phyloP scores from a whole-genome alignment of 768 basidiomycete species.

The Lentinula sp. region DNA sequence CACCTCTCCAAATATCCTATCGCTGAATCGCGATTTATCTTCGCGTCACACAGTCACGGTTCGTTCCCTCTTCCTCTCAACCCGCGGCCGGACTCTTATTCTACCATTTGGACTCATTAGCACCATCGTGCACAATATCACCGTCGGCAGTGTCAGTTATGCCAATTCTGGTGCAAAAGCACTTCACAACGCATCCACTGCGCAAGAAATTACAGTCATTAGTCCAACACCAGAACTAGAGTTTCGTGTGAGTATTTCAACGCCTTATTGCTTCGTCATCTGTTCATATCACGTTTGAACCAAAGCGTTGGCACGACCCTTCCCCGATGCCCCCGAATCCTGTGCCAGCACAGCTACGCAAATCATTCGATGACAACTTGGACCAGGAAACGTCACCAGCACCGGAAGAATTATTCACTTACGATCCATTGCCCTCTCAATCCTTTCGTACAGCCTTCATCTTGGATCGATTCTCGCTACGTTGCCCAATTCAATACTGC shows the following conservation, averaged over 20 bases:
- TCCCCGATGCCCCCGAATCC: constrained; percentile 44
- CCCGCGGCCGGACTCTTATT: constrained; percentile 3
- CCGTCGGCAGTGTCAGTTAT: constrained; percentile 76
- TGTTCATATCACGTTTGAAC: neutral
- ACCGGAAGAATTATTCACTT: constrained; percentile 31
- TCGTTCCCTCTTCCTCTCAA: constrained; percentile 3
- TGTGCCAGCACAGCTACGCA: neutral
- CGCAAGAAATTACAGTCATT: constrained; percentile 74
- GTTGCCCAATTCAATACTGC: constrained; percentile 64
- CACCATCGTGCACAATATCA: constrained; percentile 67
- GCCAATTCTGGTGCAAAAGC: constrained; percentile 71
- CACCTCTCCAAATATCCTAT: neutral
- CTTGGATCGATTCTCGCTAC: constrained; percentile 66
- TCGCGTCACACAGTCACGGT: constrained; percentile 19
- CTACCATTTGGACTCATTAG: constrained; percentile 20
- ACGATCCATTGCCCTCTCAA: constrained; percentile 60
- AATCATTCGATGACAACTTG: neutral
- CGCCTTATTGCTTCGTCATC: neutral
- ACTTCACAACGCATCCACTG: constrained; percentile 75
- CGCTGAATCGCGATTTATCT: neutral
- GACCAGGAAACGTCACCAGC: neutral
- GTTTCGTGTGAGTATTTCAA: constrained; percentile 34
- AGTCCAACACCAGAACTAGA: constrained; percentile 54
- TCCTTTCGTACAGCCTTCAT: constrained; percentile 77
- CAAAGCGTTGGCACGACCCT: constrained; percentile 64